Evolutionary conservation across 768 basidiomycete species (phyloP).

Genomic region (Calvatia gigantea): DNA sequence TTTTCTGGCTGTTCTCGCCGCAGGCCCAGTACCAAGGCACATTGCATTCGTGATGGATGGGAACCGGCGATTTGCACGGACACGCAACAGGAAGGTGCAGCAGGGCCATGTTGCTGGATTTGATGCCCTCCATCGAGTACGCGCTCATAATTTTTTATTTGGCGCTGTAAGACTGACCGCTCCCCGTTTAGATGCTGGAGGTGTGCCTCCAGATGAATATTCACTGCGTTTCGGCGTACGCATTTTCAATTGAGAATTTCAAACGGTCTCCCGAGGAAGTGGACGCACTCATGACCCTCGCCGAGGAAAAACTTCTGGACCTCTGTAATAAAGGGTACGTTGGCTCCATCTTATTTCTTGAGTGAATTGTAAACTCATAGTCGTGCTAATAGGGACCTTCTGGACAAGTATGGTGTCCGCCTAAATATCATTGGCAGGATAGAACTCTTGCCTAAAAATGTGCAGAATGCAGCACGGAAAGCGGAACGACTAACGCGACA

Average conservation of each 20-base stretch:
- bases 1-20: constrained; percentile 63
- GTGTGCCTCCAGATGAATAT: constrained; percentile 80
- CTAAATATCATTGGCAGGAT: constrained; percentile 78
- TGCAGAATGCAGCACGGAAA: constrained; percentile 62
- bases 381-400: constrained; percentile 52
- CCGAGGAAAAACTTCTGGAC: constrained; percentile 73
- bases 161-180: neutral
- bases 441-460: constrained; percentile 72
- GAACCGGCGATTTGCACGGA: constrained; percentile 85
- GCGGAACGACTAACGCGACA: constrained; percentile 77
- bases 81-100: constrained; percentile 55
- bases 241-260: constrained; percentile 99
- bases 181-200: constrained; percentile 64
- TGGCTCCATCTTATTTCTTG: neutral
- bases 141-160: constrained; percentile 22
- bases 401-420: constrained; percentile 80
- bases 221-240: constrained; percentile 87
- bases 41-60: constrained; percentile 98
- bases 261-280: constrained; percentile 85
- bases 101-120: constrained; percentile 89
- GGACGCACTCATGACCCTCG: constrained; percentile 80
- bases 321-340: constrained; percentile 78
- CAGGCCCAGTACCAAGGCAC: constrained; percentile 86
- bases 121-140: constrained; percentile 69
- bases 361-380: neutral